Conservation (phyloP, 2,329 filamentous ascomycete species). For the Emergomyces orientalis region DNA sequence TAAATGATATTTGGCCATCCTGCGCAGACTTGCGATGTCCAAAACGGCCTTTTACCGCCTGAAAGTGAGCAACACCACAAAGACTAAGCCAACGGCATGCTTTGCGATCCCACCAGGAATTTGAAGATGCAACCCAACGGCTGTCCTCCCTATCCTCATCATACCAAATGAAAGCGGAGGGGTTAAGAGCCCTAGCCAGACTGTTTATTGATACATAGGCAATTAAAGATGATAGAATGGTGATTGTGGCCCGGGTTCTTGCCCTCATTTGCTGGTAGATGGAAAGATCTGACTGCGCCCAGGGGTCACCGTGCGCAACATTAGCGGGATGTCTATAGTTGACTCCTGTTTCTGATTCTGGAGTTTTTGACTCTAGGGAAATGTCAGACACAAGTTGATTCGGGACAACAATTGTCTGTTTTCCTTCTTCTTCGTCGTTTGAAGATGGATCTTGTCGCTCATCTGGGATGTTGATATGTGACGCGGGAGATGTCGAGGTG, state of each 20-base stretch:
- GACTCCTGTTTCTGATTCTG: not conserved
- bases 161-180: constrained; percentile 50
- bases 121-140: constrained; percentile 61
- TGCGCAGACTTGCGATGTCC: constrained; percentile 19
- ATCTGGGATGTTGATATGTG: not conserved
- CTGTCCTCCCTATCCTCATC: constrained; percentile 55
- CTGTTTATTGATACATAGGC: constrained; percentile 37
- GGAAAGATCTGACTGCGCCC: constrained; percentile 7
- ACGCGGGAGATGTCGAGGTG: constrained; percentile 11
- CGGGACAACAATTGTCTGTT: not conserved
- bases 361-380: not conserved
- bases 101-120: constrained; percentile 65
- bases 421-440: not conserved
- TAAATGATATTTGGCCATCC: constrained; percentile 13
- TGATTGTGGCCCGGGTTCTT: constrained; percentile 33
- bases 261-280: constrained; percentile 32
- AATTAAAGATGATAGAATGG: constrained; percentile 34
- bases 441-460: not conserved
- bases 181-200: constrained; percentile 51
- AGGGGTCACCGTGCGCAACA: constrained; percentile 7
- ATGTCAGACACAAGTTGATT: not conserved
- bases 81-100: constrained; percentile 68
- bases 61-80: constrained; percentile 68
- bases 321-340: not conserved
- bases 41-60: constrained; percentile 43